Base-by-base conservation (phyloP, 441 rosid genomes). In the Pelargonium citronellum region DNA sequence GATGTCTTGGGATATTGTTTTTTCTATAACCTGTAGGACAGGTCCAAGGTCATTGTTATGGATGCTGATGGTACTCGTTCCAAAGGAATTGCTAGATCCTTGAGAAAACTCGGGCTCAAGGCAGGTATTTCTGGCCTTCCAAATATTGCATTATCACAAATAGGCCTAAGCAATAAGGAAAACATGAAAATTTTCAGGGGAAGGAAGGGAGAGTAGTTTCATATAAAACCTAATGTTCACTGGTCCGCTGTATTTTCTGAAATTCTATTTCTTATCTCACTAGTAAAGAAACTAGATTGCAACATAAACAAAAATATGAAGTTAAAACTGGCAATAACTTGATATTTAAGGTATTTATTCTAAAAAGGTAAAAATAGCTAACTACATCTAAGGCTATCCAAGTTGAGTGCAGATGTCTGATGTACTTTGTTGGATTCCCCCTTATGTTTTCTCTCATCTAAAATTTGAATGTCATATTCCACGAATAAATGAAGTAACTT, bases 21-120 rank as follows among this genome's bases (percentile, higher is more conserved):
- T 30, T 80, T 70, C 71, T 79, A 70, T 86, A 69, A 76, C 81
- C 83, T 84, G 91, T 88, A 95, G 98, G 99, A 84, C 92, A 90
- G 97, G 82, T 95, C 91, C 68, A 89, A 83, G 91, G 91, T 95
- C 72, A 90, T 95, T 75, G 82, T 95, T 77, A 81, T 95, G 95
- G 99, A 95, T 84, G 91, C 86, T 77, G 95, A 92, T 81, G 99
- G 97, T 75, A 77, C 84, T 75, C 80, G 81, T 62, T 84, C 97
- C 49, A 95, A 92, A 85, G 91, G 96, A 67, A 77, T 95, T 80
- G 97, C 97, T 66, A 88, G 99, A 83, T 85, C 97, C 72, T 79
- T 95, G 83, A 90, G 86, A 79, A 95, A 86, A 83, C 88, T 91
- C 78, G 93, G 99, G 68, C 60, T 87, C 69, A 82, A 90, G 91